Evolutionary conservation across 75 land plant genomes (phyloP).

Genomic region (Isoetes taiwanensis): DNA sequence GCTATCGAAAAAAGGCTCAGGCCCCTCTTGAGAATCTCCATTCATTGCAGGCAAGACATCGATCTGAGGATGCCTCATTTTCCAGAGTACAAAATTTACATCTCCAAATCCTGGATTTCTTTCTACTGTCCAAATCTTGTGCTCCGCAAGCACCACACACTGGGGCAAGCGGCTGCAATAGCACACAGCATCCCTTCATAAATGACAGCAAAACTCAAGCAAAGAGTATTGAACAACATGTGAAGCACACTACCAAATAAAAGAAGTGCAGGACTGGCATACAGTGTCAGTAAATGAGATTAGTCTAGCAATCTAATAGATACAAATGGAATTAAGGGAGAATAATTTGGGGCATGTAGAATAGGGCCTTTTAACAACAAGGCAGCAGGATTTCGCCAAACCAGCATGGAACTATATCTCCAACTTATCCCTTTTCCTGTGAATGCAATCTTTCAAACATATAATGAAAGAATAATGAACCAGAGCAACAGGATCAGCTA

Average conservation of each 20-base stretch:
- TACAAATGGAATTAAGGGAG: neutral
- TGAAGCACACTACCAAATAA: too few relatives aligned
- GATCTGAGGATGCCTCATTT: slow-evolving; percentile 30
- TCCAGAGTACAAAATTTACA: slow-evolving; percentile 87
- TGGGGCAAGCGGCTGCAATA: slow-evolving; percentile 58
- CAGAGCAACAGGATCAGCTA: too few relatives aligned
- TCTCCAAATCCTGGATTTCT: slow-evolving; percentile 38
- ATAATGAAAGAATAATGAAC: too few relatives aligned
- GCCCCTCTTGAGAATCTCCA: slow-evolving; percentile 99
- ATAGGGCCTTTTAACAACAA: too few relatives aligned
- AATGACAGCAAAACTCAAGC: neutral
- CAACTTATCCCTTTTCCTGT: too few relatives aligned
- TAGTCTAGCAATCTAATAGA: neutral
- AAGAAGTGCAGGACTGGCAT: too few relatives aligned
- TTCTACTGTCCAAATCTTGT: slow-evolving; percentile 17
- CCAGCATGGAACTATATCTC: too few relatives aligned
- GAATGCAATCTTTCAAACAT: too few relatives aligned
- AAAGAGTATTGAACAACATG: neutral
- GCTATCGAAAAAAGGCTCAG: too few relatives aligned
- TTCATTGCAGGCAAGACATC: slow-evolving; percentile 59
- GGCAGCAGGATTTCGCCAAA: too few relatives aligned
- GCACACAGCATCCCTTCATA: too few relatives aligned
- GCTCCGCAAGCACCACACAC: slow-evolving; percentile 59
- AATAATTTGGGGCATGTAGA: neutral
- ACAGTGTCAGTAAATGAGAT: too few relatives aligned